Evolutionary conservation across 306 rosid species (phyloP).

Genomic region (Cercis canadensis): DNA sequence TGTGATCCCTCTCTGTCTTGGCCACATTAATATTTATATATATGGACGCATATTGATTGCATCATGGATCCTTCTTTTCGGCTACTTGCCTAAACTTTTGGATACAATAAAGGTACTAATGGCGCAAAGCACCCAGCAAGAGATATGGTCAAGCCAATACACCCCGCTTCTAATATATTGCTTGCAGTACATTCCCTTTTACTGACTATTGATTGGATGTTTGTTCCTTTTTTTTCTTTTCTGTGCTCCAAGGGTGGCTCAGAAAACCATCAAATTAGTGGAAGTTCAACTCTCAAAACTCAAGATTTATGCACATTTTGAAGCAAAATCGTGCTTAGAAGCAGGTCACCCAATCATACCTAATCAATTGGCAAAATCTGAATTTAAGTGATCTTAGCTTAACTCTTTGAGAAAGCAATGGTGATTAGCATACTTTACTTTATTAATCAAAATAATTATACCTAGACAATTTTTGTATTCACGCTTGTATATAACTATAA

Average conservation of each 20-base stretch:
- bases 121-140: conserved; percentile 29
- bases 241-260: background rate
- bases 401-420: too few species aligned
- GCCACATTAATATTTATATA: conserved; percentile 13
- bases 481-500: too few species aligned
- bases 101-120: conserved; percentile 45
- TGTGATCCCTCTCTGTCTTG: conserved; percentile 29
- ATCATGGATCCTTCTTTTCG: conserved; percentile 50
- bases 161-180: conserved; percentile 49
- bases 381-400: too few species aligned
- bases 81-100: conserved; percentile 55
- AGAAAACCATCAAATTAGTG: too few species aligned
- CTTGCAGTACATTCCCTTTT: conserved; percentile 47
- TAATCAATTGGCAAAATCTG: too few species aligned
- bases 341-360: too few species aligned
- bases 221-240: background rate
- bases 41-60: conserved; percentile 31
- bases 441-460: too few species aligned
- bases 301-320: too few species aligned
- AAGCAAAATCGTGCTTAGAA: too few species aligned
- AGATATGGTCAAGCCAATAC: conserved; percentile 45
- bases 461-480: too few species aligned
- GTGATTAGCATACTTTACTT: too few species aligned
- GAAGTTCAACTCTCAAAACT: too few species aligned
- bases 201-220: conserved; percentile 37